Percentiles rank a stretch among this genome's conserved stretches.
These are phyloP conservation scores for Pichia manshurica DNA, from an alignment of 805 yeast genomes.

Conservation along the genomic window DNA sequence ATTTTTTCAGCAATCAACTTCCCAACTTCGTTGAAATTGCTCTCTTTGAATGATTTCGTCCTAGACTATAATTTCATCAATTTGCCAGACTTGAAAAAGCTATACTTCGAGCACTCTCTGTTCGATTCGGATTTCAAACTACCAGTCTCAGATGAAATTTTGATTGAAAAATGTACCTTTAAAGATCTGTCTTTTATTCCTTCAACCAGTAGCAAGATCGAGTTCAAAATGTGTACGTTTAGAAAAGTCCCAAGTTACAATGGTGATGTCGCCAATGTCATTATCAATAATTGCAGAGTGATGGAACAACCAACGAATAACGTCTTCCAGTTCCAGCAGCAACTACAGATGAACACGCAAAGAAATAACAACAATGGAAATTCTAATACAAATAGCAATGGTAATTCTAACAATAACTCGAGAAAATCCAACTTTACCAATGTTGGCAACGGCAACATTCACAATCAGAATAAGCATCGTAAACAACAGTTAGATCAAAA, in stretches of 20 bases:
- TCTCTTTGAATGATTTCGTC: slow-evolving; percentile 28
- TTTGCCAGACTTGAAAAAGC: slow-evolving; percentile 22
- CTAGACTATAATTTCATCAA: slow-evolving; percentile 24
- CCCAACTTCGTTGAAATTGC: slow-evolving; percentile 23
- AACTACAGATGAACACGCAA: slow-evolving; percentile 14
- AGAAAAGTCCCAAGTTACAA: slow-evolving; percentile 25
- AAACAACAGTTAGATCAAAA: slow-evolving; percentile 4
- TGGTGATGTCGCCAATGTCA: slow-evolving; percentile 26
- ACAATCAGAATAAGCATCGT: slow-evolving; percentile 8
- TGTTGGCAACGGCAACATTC: neutral
- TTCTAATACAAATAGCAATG: slow-evolving; percentile 2
- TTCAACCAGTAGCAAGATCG: slow-evolving; percentile 17
- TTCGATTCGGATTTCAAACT: slow-evolving; percentile 28
- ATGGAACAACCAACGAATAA: slow-evolving; percentile 27
- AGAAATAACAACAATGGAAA: slow-evolving; percentile 1
- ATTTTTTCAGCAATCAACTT: slow-evolving; percentile 27
- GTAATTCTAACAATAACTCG: neutral
- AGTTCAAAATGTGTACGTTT: slow-evolving; percentile 30
- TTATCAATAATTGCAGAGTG: slow-evolving; percentile 26
- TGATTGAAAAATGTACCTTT: slow-evolving; percentile 29
- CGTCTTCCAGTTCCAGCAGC: slow-evolving; percentile 24
- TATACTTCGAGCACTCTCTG: slow-evolving; percentile 28
- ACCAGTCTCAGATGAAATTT: slow-evolving; percentile 25
- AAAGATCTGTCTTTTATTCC: slow-evolving; percentile 26
- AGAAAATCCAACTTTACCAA: slow-evolving; percentile 6